Evolutionary conservation across 192 early-diverging fungal genomes (phyloP).

Genomic region (Coemansia sp.): DNA sequence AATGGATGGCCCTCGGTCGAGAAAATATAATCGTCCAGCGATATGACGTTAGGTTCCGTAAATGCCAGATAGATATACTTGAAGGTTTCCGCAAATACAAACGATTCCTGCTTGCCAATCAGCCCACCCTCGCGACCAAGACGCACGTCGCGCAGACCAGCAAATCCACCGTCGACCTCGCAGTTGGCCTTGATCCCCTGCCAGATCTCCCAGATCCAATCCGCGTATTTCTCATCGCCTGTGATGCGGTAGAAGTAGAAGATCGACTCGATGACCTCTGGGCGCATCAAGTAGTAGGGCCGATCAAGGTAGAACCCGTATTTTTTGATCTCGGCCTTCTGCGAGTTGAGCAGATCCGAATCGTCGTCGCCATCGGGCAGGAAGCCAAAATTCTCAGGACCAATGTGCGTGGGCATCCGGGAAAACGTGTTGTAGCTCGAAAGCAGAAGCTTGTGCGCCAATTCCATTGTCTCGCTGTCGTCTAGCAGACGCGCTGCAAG

Average conservation of each 20-base stretch:
- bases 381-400: constrained; percentile 52
- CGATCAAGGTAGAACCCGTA: constrained; percentile 50
- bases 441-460: constrained; percentile 40
- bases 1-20: constrained; percentile 96
- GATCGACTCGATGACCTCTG: constrained; percentile 86
- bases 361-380: constrained; percentile 42
- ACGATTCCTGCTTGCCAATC: constrained; percentile 59
- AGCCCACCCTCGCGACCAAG: constrained; percentile 33
- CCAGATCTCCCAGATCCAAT: constrained; percentile 84
- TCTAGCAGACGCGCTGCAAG: constrained; percentile 44
- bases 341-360: constrained; percentile 28
- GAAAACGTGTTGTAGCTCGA: constrained; percentile 47
- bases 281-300: constrained; percentile 71
- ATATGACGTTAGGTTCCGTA: constrained; percentile 60
- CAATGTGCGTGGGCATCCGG: constrained; percentile 49
- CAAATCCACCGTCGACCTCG: constrained; percentile 63
- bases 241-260: constrained; percentile 86
- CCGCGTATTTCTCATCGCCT: constrained; percentile 77
- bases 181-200: constrained; percentile 80
- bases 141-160: constrained; percentile 54
- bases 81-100: constrained; percentile 93
- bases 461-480: constrained; percentile 29
- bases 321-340: constrained; percentile 44
- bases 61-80: constrained; percentile 95
- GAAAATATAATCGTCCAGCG: constrained; percentile 85